These are phyloP conservation scores for Colletotrichum cordylinicola DNA, from an alignment of 2,329 filamentous ascomycete genomes.

Conservation along the genomic window DNA sequence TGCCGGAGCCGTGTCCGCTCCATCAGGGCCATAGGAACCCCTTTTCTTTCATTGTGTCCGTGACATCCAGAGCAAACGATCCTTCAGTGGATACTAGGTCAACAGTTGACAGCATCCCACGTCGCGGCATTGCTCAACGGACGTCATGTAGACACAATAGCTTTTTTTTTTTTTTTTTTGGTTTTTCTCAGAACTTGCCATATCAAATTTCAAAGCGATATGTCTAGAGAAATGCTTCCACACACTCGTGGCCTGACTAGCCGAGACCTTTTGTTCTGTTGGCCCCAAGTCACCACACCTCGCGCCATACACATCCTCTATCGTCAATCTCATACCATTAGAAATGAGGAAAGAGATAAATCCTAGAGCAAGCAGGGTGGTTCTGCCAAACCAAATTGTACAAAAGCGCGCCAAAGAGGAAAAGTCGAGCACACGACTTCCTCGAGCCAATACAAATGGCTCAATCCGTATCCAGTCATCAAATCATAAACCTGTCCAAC, in stretches of 20 bases:
- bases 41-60: neutral
- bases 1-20: neutral
- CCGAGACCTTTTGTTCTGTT: neutral
- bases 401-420: constrained; percentile 2
- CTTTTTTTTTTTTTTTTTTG: neutral
- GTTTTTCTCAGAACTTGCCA: constrained; percentile 9
- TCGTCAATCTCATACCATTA: constrained; percentile 13
- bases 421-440: neutral
- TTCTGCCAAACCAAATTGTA: constrained; percentile 9
- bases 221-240: constrained; percentile 10
- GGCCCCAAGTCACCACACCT: neutral
- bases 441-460: constrained; percentile 4
- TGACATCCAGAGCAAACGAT: constrained; percentile 8
- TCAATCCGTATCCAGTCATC: constrained; percentile 12
- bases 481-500: constrained; percentile 13
- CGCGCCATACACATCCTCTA: neutral
- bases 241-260: neutral
- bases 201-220: constrained; percentile 20
- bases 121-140: constrained; percentile 10
- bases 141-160: neutral
- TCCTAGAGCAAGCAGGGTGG: constrained; percentile 10
- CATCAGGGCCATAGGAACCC: neutral
- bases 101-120: neutral
- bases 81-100: neutral
- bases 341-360: constrained; percentile 10